These are phyloP conservation scores for Penicillium flavigenum DNA, from an alignment of 495 filamentous ascomycete genomes.

Conservation along the genomic window DNA sequence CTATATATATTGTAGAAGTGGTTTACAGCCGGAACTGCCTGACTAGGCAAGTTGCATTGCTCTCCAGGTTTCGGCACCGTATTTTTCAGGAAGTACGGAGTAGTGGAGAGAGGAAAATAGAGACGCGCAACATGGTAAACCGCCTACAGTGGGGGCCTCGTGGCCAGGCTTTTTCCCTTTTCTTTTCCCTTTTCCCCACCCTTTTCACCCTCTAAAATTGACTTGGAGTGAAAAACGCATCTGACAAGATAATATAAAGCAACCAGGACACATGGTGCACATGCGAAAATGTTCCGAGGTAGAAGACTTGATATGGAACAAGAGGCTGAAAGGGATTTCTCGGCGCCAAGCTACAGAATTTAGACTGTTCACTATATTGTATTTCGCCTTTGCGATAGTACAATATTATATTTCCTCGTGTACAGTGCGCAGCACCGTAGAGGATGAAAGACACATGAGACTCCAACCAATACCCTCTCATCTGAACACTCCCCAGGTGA, in stretches of 20 bases:
- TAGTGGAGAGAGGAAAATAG: neutral
- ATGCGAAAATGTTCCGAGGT: neutral
- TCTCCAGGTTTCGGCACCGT: conserved; percentile 25
- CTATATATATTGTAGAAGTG: neutral
- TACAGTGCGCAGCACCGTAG: neutral
- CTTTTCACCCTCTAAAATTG: neutral
- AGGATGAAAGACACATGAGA: neutral
- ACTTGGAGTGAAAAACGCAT: neutral
- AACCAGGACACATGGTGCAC: neutral
- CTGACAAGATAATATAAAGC: neutral
- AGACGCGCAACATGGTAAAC: conserved; percentile 9
- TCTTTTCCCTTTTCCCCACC: neutral
- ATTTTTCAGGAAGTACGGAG: conserved; percentile 9
- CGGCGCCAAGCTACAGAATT: neutral
- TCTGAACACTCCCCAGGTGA: neutral
- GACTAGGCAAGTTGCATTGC: conserved; percentile 16
- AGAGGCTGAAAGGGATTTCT: neutral
- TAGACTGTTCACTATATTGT: neutral
- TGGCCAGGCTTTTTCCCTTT: neutral
- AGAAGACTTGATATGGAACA: neutral
- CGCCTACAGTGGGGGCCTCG: neutral
- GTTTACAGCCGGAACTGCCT: conserved; percentile 27
- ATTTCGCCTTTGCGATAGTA: neutral
- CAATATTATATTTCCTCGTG: neutral
- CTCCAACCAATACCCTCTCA: neutral